These are phyloP conservation scores for Rhododendron mucronatum DNA, from an alignment of 148 eudicot species.

Conservation along the genomic window DNA sequence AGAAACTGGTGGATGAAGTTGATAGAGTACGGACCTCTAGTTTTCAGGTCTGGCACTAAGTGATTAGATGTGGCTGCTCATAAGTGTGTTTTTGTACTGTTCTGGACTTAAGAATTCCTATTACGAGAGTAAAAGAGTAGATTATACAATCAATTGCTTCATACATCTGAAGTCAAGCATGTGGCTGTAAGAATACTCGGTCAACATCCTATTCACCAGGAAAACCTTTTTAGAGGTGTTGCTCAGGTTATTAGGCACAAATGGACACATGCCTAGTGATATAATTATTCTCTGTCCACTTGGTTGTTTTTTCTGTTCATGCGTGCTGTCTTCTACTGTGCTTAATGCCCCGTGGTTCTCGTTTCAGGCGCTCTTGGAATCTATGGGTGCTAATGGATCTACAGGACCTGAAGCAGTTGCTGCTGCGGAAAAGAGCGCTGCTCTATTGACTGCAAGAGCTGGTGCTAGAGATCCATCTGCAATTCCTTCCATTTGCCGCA, in stretches of 20 bases:
- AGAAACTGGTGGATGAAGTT: neutral
- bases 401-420: constrained; percentile 81
- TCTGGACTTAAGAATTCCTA: neutral
- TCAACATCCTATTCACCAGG: neutral
- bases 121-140: neutral
- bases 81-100: neutral
- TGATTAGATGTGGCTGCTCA: neutral
- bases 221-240: neutral
- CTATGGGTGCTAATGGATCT: constrained; percentile 81
- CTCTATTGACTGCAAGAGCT: constrained; percentile 93
- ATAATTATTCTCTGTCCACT: neutral
- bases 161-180: neutral
- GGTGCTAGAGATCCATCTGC: constrained; percentile 99
- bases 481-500: constrained; percentile 93
- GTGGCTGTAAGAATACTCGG: neutral
- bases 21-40: neutral
- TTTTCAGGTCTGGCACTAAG: neutral
- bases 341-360: constrained; percentile 2
- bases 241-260: neutral
- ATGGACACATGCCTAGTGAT: neutral
- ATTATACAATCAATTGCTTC: neutral
- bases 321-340: neutral
- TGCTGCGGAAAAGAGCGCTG: constrained; percentile 83
- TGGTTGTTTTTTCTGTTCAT: neutral
- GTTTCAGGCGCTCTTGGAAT: constrained; percentile 77